A percentile compares a stretch with the other conserved stretches of the same genome.
These are phyloP conservation scores for Cordyceps militaris DNA, from an alignment of 2,329 filamentous ascomycete species.

Conservation along the genomic window DNA sequence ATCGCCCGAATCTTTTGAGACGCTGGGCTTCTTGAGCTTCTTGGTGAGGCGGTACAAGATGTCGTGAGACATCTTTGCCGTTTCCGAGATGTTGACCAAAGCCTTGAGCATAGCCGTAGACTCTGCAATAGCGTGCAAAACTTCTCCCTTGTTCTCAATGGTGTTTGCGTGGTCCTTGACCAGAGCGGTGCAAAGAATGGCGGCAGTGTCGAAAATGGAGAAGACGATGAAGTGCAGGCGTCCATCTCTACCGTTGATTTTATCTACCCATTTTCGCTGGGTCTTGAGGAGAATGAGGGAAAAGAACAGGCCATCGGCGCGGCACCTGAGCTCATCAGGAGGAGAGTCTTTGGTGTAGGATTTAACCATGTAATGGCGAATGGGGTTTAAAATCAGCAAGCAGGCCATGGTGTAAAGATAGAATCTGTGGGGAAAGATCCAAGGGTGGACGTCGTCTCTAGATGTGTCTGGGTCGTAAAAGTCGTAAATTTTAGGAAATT, in stretches of 20 bases:
- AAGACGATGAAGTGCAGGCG: conserved; percentile 47
- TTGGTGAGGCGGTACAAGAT: conserved; percentile 25
- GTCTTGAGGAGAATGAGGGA: conserved; percentile 35
- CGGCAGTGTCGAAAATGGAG: conserved; percentile 43
- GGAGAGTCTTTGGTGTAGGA: conserved; percentile 22
- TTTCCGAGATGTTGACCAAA: conserved; percentile 26
- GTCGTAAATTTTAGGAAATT: conserved; percentile 35
- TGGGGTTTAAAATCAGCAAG: conserved; percentile 39
- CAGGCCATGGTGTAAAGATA: conserved; percentile 38
- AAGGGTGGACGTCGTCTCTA: conserved; percentile 31
- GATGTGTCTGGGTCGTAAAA: conserved; percentile 33
- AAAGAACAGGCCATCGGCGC: conserved; percentile 34
- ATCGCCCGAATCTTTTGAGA: background rate
- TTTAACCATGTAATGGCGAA: conserved; percentile 39
- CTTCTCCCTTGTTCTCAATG: conserved; percentile 27
- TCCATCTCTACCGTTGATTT: conserved; percentile 37
- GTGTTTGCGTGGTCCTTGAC: conserved; percentile 36
- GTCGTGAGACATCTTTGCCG: conserved; percentile 29
- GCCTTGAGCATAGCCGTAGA: conserved; percentile 27
- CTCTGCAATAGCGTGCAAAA: conserved; percentile 30
- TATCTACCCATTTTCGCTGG: conserved; percentile 34
- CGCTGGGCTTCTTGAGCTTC: conserved; percentile 20
- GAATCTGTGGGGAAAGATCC: conserved; percentile 39
- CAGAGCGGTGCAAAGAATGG: conserved; percentile 42
- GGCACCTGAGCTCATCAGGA: conserved; percentile 28